phyloP scores from a whole-genome alignment of 176 grass and related monocot species.

The Thalia dealbata region DNA sequence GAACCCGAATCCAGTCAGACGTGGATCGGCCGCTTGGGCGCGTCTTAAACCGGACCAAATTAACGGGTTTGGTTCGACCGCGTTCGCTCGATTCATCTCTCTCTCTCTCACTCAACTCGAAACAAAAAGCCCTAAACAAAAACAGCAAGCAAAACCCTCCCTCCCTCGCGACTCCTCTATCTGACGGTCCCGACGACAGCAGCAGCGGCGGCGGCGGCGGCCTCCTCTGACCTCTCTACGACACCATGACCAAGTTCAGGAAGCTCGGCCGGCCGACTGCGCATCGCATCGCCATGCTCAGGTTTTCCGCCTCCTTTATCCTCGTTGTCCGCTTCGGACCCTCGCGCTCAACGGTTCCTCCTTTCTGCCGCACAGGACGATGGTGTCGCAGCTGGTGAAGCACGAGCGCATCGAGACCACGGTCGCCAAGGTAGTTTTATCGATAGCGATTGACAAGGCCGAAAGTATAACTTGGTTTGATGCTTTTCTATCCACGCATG shows the following conservation, averaged over 20 bases:
- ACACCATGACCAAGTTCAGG: constrained; percentile 48
- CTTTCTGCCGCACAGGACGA: constrained; percentile 42
- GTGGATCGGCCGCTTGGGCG: too few species aligned
- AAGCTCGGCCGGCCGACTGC: constrained; percentile 55
- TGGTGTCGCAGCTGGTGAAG: constrained; percentile 98
- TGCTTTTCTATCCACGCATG: neutral
- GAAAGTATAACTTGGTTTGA: neutral
- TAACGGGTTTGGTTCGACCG: too few species aligned
- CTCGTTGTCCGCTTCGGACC: neutral
- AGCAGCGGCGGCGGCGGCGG: neutral
- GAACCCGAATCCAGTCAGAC: too few species aligned
- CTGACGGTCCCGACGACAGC: neutral
- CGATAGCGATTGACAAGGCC: neutral
- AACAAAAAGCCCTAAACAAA: too few species aligned
- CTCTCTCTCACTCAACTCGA: too few species aligned
- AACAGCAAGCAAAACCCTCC: neutral
- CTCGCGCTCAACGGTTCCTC: neutral
- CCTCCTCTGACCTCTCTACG: constrained; percentile 10
- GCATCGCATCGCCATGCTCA: constrained; percentile 64
- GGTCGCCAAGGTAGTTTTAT: constrained; percentile 58
- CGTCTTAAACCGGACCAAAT: too few species aligned
- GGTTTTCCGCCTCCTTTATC: constrained; percentile 14
- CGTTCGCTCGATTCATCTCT: too few species aligned
- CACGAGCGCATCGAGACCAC: constrained; percentile 95
- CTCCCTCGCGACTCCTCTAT: neutral